A percentile compares a stretch with the other conserved stretches of the same genome.
Conservation (phyloP, 306 rosid genomes). For the Cucumis hystrix region DNA sequence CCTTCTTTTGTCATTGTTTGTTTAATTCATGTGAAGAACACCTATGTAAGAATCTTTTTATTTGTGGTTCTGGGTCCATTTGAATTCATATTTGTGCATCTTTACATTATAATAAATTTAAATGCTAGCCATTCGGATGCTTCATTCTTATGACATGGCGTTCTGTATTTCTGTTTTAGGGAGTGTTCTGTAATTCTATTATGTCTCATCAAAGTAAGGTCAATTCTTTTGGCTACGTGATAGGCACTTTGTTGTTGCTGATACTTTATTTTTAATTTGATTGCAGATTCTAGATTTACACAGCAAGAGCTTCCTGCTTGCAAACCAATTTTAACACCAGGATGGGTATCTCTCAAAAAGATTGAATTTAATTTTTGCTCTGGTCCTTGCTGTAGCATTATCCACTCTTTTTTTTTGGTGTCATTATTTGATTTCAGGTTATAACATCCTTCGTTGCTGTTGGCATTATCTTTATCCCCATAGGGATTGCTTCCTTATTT, state of each 20-base stretch:
- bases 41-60: background rate
- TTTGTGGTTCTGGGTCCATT: background rate
- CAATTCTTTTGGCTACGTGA: background rate
- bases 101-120: background rate
- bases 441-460: constrained; percentile 39
- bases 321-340: constrained; percentile 84
- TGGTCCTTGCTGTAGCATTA: background rate
- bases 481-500: constrained; percentile 56
- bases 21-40: background rate
- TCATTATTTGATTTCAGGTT: constrained; percentile 30
- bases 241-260: background rate
- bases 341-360: constrained; percentile 37
- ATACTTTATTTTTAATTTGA: background rate
- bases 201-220: background rate
- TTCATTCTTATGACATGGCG: background rate
- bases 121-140: background rate
- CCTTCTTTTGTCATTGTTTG: no score
- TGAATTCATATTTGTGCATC: background rate
- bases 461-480: constrained; percentile 55
- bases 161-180: background rate
- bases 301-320: constrained; percentile 96
- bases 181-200: background rate
- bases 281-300: constrained; percentile 66
- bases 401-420: background rate
- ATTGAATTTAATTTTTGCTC: background rate